Evolutionary conservation across 257 asterid genomes (phyloP).

Genomic region (Penstemon barbatus): DNA sequence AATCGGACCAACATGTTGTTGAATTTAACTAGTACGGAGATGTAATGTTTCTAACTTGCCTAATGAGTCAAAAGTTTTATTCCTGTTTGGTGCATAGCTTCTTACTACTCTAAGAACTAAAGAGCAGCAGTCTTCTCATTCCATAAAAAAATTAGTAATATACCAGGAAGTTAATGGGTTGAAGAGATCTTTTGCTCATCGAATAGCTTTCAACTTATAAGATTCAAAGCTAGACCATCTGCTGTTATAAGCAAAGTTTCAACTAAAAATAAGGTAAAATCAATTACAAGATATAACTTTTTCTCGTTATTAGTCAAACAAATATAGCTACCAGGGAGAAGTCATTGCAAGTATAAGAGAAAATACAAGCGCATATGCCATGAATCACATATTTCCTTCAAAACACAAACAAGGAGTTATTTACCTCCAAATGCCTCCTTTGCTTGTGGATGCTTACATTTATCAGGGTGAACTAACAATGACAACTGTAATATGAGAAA

Average conservation of each 20-base stretch:
- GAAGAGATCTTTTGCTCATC: background rate
- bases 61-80: background rate
- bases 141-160: background rate
- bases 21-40: background rate
- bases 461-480: constrained; percentile 98
- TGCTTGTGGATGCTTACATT: constrained; percentile 97
- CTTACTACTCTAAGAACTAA: too few relatives aligned
- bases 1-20: constrained; percentile 11
- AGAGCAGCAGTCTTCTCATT: background rate
- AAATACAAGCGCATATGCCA: constrained; percentile 19
- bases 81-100: background rate
- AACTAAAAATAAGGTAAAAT: background rate
- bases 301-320: constrained; percentile 10
- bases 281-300: background rate
- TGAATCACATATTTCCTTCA: constrained; percentile 21
- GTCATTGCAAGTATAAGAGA: constrained; percentile 10
- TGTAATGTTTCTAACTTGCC: background rate
- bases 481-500: constrained; percentile 59
- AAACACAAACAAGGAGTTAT: constrained; percentile 20
- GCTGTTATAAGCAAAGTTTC: background rate
- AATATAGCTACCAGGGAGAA: constrained; percentile 13
- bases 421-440: constrained; percentile 99
- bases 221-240: constrained; percentile 5
- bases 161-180: constrained; percentile 4
- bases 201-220: background rate